These are phyloP conservation scores for Auriscalpium vulgare DNA, from an alignment of 768 basidiomycete species.

Conservation along the genomic window DNA sequence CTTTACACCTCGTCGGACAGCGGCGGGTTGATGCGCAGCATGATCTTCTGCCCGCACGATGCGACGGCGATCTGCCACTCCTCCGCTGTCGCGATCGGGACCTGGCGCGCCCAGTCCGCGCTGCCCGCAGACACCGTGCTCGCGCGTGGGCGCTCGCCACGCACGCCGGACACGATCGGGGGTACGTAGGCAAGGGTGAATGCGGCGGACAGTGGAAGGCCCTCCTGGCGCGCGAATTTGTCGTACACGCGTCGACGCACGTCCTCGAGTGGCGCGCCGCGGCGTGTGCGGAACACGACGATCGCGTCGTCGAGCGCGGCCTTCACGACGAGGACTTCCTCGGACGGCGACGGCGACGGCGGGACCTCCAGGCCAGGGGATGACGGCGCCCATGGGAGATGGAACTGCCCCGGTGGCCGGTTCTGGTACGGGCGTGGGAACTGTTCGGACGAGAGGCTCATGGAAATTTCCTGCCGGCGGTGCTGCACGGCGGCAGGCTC, in stretches of 20 bases:
- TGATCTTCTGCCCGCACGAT: slow-evolving; percentile 9
- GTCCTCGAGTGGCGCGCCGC: slow-evolving; percentile 39
- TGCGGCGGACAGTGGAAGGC: slow-evolving; percentile 39
- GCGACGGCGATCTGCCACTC: slow-evolving; percentile 8
- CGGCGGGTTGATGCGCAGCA: background rate
- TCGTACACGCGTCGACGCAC: slow-evolving; percentile 52
- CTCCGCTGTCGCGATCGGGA: slow-evolving; percentile 2
- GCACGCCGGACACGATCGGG: slow-evolving; percentile 24
- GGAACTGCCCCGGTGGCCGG: background rate
- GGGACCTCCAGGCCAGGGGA: slow-evolving; percentile 3
- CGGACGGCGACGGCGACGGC: slow-evolving; percentile 26
- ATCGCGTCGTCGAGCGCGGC: slow-evolving; percentile 54
- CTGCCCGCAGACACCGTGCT: slow-evolving; percentile 10
- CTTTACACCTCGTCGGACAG: background rate
- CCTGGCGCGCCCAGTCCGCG: background rate
- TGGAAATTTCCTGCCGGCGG: background rate
- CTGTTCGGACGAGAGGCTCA: slow-evolving; percentile 20
- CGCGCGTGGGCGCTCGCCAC: slow-evolving; percentile 1
- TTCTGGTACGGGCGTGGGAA: slow-evolving; percentile 8
- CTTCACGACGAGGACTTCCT: slow-evolving; percentile 45
- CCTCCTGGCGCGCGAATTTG: slow-evolving; percentile 60
- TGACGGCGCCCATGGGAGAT: background rate
- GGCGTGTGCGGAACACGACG: slow-evolving; percentile 50
- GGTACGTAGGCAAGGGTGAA: slow-evolving; percentile 53
- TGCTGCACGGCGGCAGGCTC: background rate